Percentiles rank a stretch among this genome's conserved stretches.
Evolutionary conservation across 305 asterid species (phyloP).

Genomic region (Solanum hybrid): DNA sequence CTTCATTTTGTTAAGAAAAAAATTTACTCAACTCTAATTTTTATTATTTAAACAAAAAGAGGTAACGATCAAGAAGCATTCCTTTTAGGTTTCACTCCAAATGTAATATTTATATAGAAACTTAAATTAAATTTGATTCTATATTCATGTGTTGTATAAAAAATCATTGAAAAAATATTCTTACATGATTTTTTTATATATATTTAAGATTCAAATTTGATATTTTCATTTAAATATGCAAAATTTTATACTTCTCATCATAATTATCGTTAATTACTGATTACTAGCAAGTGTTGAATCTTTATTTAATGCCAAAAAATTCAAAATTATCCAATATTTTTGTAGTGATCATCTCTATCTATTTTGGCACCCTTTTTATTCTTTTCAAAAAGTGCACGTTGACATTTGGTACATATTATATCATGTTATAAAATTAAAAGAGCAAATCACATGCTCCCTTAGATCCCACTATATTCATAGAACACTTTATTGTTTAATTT

Average conservation of each 20-base stretch:
- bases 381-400: neutral
- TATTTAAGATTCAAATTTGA: neutral
- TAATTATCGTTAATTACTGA: neutral
- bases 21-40: too few species aligned
- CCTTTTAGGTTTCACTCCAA: neutral
- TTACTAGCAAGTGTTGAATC: neutral
- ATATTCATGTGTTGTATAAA: neutral
- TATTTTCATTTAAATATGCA: neutral
- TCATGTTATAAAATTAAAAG: neutral
- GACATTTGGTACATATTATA: neutral
- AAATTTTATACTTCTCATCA: neutral
- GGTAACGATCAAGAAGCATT: neutral
- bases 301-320: neutral
- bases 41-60: too few species aligned
- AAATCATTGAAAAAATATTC: neutral
- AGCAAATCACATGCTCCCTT: neutral
- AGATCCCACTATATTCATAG: neutral
- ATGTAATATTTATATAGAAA: neutral
- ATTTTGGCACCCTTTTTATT: neutral
- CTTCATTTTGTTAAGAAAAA: neutral
- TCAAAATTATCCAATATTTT: neutral
- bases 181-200: neutral
- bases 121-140: neutral
- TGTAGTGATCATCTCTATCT: neutral
- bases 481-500: neutral